Evolutionary conservation across 1,284 basidiomycete species (phyloP), one percentile per base, ranked within the genome.

Genomic region (Cystobasidium slooffiae): DNA sequence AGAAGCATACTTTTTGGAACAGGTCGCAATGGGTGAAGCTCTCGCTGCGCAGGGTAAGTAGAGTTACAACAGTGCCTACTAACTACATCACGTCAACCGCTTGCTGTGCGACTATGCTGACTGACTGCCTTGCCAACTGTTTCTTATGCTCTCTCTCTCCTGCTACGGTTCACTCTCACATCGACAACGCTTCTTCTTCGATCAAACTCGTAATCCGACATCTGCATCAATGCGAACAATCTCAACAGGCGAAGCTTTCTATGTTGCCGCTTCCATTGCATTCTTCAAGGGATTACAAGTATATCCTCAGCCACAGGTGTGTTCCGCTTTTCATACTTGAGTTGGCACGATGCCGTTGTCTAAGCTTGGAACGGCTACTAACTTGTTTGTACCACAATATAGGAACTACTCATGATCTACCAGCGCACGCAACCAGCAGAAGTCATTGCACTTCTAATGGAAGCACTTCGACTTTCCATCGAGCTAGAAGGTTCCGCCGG

Each of bases 231-330:
- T 53, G 62, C 5, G 5, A 1, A 31, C 31, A 1, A 31, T 31
- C 31, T 41, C 18, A 22, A 16, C 78, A 95, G 93, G 93, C 53
- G 90, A 91, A 59, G 83, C 86, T 51, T 89, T 89, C 83, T 85
- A 90, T 80, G 86, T 96, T 59, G 86, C 89, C 20, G 90, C 96
- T 7, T 94, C 97, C 39, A 85, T 92, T 80, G 88, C 90, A 68
- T 98, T 98, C 88, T 98, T 90, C 87, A 88, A 92, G 75, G 96
- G 94, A 6, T 88, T 98, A 76, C 88, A 92, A 75, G 94, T 97
- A 58, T 99, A 98, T 85, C 96, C 95, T 24, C 70, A 68, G 58
- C 51, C 46, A 18, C 59, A 66, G 31, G 39, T 61, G 55, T 3
- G 20, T 39, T 39, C 37, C 44, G 20, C 58, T 7, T 43, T 58